Percentiles rank a stretch among this genome's conserved stretches.
These are phyloP conservation scores for Fusarium illudens DNA, from an alignment of 2,329 filamentous ascomycete species.

Conservation along the genomic window DNA sequence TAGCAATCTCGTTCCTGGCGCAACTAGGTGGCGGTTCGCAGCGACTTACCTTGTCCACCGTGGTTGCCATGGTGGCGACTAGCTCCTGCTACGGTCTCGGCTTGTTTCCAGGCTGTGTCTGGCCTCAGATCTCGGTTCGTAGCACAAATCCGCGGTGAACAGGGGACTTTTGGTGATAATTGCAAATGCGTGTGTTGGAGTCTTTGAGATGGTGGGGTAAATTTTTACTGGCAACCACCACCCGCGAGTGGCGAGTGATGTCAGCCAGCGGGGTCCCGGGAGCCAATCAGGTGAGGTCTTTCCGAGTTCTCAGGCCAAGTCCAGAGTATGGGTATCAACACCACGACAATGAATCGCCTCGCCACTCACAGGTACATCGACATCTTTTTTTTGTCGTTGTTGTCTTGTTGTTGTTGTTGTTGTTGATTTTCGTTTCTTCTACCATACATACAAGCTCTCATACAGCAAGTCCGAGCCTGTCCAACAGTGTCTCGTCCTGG, in stretches of 20 bases:
- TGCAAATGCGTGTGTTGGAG: constrained; percentile 37
- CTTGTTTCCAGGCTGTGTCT: constrained; percentile 19
- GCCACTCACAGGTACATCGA: background rate
- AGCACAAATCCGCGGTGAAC: constrained; percentile 22
- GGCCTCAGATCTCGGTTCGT: constrained; percentile 33
- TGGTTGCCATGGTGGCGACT: constrained; percentile 83
- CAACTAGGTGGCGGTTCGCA: constrained; percentile 1
- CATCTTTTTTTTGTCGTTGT: background rate
- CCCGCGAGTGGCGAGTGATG: constrained; percentile 41
- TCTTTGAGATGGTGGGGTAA: constrained; percentile 50
- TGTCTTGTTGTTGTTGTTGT: constrained; percentile 5
- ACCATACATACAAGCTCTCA: constrained; percentile 19
- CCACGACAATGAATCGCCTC: background rate
- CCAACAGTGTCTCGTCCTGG: constrained; percentile 4
- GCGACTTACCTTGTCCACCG: constrained; percentile 85
- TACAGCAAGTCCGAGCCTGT: constrained; percentile 1
- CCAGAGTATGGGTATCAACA: background rate
- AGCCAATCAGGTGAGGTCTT: constrained; percentile 19
- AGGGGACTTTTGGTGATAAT: constrained; percentile 38
- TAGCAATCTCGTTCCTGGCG: constrained; percentile 42
- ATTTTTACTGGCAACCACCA: constrained; percentile 44
- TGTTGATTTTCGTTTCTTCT: constrained; percentile 23
- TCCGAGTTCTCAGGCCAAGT: background rate
- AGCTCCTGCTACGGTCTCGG: constrained; percentile 18
- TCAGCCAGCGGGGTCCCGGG: constrained; percentile 36